Evolutionary conservation across 345 rosid genomes (phyloP).

Genomic region (Draba incana): DNA sequence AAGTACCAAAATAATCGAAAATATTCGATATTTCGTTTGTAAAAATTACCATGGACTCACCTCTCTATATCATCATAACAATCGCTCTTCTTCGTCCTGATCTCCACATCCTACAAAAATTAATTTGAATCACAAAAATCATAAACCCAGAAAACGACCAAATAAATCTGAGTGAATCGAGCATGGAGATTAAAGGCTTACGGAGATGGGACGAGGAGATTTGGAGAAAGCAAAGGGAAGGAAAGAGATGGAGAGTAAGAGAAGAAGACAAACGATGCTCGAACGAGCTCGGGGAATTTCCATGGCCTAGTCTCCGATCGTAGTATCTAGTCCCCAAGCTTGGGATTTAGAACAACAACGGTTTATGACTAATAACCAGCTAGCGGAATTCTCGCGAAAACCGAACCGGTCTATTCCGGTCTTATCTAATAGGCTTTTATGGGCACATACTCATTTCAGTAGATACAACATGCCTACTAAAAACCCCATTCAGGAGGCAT

Average conservation of each 20-base stretch:
- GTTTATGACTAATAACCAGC: constrained; percentile 2
- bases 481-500: no score
- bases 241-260: constrained; percentile 33
- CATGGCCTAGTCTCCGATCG: constrained; percentile 41
- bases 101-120: constrained; percentile 57
- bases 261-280: constrained; percentile 25
- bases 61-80: constrained; percentile 80
- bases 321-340: constrained; percentile 5
- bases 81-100: constrained; percentile 61
- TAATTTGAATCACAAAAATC: not conserved
- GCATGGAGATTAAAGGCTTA: constrained; percentile 28
- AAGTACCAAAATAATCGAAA: not conserved
- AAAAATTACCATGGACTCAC: constrained; percentile 39
- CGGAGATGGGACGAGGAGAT: constrained; percentile 58
- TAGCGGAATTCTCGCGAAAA: not conserved
- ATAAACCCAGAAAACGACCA: not conserved
- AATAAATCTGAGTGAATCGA: not conserved
- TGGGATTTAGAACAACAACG: constrained; percentile 23
- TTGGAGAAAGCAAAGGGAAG: constrained; percentile 46
- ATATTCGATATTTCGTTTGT: not conserved
- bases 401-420: constrained; percentile 18
- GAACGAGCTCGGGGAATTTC: constrained; percentile 17
- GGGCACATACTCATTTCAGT: constrained; percentile 7
- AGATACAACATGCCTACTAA: no score
- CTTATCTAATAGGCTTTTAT: not conserved